These are phyloP conservation scores for Paramyrothecium sp. DNA, from an alignment of 2,329 filamentous ascomycete species.

Conservation along the genomic window DNA sequence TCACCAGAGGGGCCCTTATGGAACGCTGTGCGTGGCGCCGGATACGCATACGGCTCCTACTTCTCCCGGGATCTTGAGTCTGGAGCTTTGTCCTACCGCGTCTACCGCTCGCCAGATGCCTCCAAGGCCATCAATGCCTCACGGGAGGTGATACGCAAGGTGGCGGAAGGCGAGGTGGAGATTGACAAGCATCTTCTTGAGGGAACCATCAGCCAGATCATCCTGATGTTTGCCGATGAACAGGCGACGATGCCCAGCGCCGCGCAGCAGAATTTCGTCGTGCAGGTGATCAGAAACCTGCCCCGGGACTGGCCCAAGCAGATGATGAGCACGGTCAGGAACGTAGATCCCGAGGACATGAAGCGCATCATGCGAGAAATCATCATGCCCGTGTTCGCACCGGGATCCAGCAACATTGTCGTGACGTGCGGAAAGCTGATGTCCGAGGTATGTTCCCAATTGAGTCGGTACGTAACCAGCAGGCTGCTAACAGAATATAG, in stretches of 20 bases:
- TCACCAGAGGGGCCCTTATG: conserved; percentile 92
- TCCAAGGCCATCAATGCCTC: conserved; percentile 82
- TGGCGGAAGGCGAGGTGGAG: conserved; percentile 67
- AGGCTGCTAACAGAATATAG: conserved; percentile 41
- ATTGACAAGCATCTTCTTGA: conserved; percentile 84
- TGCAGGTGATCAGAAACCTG: conserved; percentile 74
- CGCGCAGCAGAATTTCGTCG: conserved; percentile 79
- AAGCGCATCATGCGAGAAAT: conserved; percentile 70
- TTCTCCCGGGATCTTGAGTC: conserved; percentile 77
- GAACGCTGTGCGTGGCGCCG: conserved; percentile 88
- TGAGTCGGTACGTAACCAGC: background rate
- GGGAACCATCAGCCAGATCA: conserved; percentile 86
- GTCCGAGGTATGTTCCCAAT: conserved; percentile 65
- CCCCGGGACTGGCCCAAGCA: conserved; percentile 75
- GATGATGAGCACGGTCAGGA: conserved; percentile 73
- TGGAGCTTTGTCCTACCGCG: conserved; percentile 77
- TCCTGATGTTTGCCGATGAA: conserved; percentile 82
- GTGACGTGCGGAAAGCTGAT: conserved; percentile 86
- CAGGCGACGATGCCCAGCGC: conserved; percentile 82
- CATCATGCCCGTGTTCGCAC: conserved; percentile 76
- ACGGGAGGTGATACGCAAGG: conserved; percentile 70
- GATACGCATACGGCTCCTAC: conserved; percentile 84
- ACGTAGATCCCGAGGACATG: conserved; percentile 75
- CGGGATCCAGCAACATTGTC: conserved; percentile 78
- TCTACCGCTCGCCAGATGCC: conserved; percentile 88